Conservation (phyloP, 495 filamentous ascomycete genomes). For the Penicillium nucicola region DNA sequence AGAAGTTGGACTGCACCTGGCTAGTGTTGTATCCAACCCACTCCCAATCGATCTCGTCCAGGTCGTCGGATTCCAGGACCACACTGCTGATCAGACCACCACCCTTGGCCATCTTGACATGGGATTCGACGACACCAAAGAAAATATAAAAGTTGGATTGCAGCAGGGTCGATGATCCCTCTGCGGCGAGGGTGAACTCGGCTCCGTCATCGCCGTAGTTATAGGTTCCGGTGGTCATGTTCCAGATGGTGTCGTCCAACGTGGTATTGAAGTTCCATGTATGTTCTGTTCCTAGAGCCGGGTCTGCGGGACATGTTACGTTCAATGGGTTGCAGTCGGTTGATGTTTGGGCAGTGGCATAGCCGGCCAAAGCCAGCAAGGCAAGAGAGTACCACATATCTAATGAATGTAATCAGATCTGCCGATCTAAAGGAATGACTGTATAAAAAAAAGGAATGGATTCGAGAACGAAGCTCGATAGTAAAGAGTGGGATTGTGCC, state of each 20-base stretch:
- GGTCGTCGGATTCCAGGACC: conserved; percentile 82
- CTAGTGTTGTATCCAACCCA: conserved; percentile 53
- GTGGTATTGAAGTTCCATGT: conserved; percentile 61
- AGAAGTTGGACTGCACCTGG: conserved; percentile 88
- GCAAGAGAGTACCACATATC: conserved; percentile 23
- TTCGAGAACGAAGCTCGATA: conserved; percentile 15
- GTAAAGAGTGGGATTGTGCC: conserved; percentile 39
- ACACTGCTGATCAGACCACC: conserved; percentile 76
- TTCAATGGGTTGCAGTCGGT: conserved; percentile 68
- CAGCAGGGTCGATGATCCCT: conserved; percentile 68
- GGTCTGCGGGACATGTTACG: conserved; percentile 60
- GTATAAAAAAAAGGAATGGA: conserved; percentile 17
- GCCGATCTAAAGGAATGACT: neutral
- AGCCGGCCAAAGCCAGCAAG: conserved; percentile 23
- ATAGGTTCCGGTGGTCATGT: conserved; percentile 57
- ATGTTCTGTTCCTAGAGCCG: conserved; percentile 61
- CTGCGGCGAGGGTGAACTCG: conserved; percentile 65
- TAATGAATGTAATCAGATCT: conserved; percentile 3
- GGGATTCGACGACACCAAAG: conserved; percentile 73
- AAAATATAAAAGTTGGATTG: conserved; percentile 78
- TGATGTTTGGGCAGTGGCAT: conserved; percentile 38
- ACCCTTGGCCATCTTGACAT: conserved; percentile 68
- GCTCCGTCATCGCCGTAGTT: conserved; percentile 55
- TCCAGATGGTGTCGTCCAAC: conserved; percentile 54
- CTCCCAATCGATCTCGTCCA: conserved; percentile 94